Percentiles rank a stretch among this genome's conserved stretches.
These are phyloP conservation scores for Triticum turgidum DNA, from an alignment of 176 grass and related monocot genomes.

Conservation along the genomic window DNA sequence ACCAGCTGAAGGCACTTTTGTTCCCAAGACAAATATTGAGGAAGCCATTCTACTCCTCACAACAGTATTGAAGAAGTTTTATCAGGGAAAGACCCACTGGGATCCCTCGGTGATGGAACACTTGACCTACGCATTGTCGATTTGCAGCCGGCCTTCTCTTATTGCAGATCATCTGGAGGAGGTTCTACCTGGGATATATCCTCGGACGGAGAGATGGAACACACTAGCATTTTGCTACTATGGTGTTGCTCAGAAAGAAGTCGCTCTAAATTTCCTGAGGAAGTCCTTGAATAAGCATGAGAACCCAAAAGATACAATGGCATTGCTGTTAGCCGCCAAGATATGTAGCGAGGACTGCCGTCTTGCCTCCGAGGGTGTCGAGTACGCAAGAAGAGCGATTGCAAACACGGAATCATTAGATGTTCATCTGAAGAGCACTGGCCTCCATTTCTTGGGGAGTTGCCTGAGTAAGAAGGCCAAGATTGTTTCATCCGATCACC, in stretches of 20 bases:
- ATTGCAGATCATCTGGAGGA: constrained; percentile 70
- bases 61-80: constrained; percentile 70
- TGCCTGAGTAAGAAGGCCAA: constrained; percentile 73
- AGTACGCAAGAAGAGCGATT: constrained; percentile 66
- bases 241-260: constrained; percentile 47
- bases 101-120: constrained; percentile 88
- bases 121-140: constrained; percentile 62
- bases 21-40: constrained; percentile 81
- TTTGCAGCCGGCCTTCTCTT: constrained; percentile 60
- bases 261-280: constrained; percentile 70
- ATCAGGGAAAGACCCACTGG: constrained; percentile 74
- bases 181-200: constrained; percentile 77
- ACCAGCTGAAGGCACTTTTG: constrained; percentile 67
- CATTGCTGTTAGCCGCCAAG: constrained; percentile 71
- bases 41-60: constrained; percentile 83
- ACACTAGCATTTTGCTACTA: constrained; percentile 84
- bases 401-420: constrained; percentile 32
- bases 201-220: constrained; percentile 69
- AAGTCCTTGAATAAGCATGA: constrained; percentile 82
- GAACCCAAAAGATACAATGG: constrained; percentile 67
- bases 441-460: constrained; percentile 64
- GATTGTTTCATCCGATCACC: constrained; percentile 74
- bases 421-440: constrained; percentile 55
- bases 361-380: constrained; percentile 64
- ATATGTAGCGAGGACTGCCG: constrained; percentile 62